Evolutionary conservation across 2,329 filamentous ascomycete species (phyloP).

Genomic region (Fusarium sulawesiense): DNA sequence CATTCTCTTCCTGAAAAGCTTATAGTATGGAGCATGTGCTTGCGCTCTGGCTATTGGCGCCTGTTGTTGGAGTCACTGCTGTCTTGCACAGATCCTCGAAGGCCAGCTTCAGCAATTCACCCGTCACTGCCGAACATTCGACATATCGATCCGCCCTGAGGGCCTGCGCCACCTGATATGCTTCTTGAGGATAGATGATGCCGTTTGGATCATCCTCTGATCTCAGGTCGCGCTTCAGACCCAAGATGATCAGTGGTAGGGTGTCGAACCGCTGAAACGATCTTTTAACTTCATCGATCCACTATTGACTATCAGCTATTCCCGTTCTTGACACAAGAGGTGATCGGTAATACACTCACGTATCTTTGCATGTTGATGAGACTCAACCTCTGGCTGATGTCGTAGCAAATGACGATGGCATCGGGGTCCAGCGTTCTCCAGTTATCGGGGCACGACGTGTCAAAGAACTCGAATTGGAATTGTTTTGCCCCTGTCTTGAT

Average conservation of each 20-base stretch:
- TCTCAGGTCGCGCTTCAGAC: conserved; percentile 70
- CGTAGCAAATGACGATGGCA: conserved; percentile 69
- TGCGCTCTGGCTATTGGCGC: conserved; percentile 64
- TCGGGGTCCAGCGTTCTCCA: conserved; percentile 70
- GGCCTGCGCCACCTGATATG: conserved; percentile 65
- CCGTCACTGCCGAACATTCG: conserved; percentile 71
- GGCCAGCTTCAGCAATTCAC: conserved; percentile 66
- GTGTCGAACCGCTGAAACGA: conserved; percentile 60
- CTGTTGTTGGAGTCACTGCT: conserved; percentile 61
- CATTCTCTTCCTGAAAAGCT: conserved; percentile 28
- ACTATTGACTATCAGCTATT: conserved; percentile 54
- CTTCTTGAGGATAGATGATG: conserved; percentile 71
- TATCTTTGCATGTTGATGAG: conserved; percentile 68
- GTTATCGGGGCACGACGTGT: conserved; percentile 68
- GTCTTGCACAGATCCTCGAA: conserved; percentile 72
- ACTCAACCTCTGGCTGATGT: conserved; percentile 68
- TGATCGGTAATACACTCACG: conserved; percentile 54
- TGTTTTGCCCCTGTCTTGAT: conserved; percentile 54
- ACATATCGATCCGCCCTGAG: conserved; percentile 72
- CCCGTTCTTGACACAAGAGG: neutral
- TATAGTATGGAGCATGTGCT: conserved; percentile 66
- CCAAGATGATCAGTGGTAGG: conserved; percentile 67
- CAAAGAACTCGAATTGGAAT: conserved; percentile 69
- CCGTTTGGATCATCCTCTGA: conserved; percentile 69
- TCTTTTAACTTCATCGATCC: conserved; percentile 65